A percentile compares a stretch with the other conserved stretches of the same genome.
phyloP scores from a whole-genome alignment of 1,284 basidiomycete genomes.

The Leccinum angustisporum region DNA sequence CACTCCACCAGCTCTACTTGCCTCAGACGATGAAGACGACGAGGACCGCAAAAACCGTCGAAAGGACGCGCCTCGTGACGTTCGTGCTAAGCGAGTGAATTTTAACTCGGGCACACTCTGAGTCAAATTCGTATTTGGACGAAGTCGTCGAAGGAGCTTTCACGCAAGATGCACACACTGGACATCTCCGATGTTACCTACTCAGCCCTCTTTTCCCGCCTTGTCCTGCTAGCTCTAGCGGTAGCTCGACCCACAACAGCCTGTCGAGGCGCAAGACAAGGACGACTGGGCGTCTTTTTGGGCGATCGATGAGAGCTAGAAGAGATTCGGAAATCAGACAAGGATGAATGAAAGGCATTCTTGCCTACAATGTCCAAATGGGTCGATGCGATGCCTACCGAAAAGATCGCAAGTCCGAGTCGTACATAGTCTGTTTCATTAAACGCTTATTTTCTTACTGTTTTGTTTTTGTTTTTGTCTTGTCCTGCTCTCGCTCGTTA shows the following conservation, averaged over 20 bases:
- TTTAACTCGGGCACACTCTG: neutral
- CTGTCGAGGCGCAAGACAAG: conserved; percentile 1
- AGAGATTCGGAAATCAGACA: conserved; percentile 27
- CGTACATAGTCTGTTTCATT: neutral
- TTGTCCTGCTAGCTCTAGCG: neutral
- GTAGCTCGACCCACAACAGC: neutral
- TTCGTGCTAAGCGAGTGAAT: neutral
- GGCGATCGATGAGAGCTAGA: conserved; percentile 28
- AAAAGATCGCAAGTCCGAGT: neutral
- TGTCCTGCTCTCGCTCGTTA: neutral
- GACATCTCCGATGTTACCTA: neutral
- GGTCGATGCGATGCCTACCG: neutral
- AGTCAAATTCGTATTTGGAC: neutral
- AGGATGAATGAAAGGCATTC: conserved; percentile 18
- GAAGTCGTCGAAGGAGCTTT: neutral
- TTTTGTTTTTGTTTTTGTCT: neutral
- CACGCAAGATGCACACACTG: neutral
- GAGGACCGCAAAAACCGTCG: neutral
- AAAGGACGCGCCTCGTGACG: neutral
- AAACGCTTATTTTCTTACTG: neutral
- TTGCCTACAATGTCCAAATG: neutral
- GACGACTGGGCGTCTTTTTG: conserved; percentile 28
- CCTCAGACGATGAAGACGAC: neutral
- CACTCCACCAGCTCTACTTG: neutral
- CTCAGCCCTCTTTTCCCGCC: neutral